Percentiles rank a stretch among this genome's conserved stretches.
Evolutionary conservation across 2,329 filamentous ascomycete species (phyloP).

Genomic region (Fusarium humuli): DNA sequence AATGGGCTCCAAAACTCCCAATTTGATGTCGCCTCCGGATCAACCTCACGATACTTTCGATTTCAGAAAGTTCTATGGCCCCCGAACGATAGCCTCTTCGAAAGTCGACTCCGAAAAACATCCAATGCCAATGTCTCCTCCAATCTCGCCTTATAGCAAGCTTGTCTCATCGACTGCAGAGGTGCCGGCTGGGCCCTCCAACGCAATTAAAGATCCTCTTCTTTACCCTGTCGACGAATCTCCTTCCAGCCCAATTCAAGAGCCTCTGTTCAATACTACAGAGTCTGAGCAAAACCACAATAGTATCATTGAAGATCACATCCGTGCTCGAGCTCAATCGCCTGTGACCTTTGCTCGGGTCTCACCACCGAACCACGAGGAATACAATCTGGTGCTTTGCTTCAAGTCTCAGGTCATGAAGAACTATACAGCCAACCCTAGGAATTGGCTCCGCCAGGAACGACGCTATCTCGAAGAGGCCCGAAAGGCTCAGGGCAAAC

Average conservation of each 20-base stretch:
- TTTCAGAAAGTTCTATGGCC: conserved; percentile 38
- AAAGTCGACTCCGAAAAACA: conserved; percentile 49
- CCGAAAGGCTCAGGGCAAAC: conserved; percentile 56
- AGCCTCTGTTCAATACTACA: conserved; percentile 62
- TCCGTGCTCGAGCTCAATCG: conserved; percentile 56
- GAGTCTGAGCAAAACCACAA: conserved; percentile 55
- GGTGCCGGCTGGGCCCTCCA: conserved; percentile 46
- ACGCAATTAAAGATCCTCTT: conserved; percentile 65
- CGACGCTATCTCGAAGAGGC: conserved; percentile 62
- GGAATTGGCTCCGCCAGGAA: conserved; percentile 63
- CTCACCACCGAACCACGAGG: conserved; percentile 61
- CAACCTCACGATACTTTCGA: conserved; percentile 66
- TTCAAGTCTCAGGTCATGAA: conserved; percentile 66
- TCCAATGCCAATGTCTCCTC: conserved; percentile 65
- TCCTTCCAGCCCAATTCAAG: conserved; percentile 56
- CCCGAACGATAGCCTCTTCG: conserved; percentile 32
- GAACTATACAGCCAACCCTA: conserved; percentile 57
- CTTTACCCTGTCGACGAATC: conserved; percentile 63
- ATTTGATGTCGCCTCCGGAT: conserved; percentile 72
- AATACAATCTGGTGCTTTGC: conserved; percentile 65
- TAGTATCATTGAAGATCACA: conserved; percentile 63
- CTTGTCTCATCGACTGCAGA: conserved; percentile 50
- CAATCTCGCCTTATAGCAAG: conserved; percentile 64
- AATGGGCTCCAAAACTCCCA: conserved; percentile 61
- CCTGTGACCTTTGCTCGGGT: conserved; percentile 56